Percentiles rank a stretch among this genome's conserved stretches.
Conservation (phyloP, 2,329 filamentous ascomycete species). For the Sarocladium kiliense region DNA sequence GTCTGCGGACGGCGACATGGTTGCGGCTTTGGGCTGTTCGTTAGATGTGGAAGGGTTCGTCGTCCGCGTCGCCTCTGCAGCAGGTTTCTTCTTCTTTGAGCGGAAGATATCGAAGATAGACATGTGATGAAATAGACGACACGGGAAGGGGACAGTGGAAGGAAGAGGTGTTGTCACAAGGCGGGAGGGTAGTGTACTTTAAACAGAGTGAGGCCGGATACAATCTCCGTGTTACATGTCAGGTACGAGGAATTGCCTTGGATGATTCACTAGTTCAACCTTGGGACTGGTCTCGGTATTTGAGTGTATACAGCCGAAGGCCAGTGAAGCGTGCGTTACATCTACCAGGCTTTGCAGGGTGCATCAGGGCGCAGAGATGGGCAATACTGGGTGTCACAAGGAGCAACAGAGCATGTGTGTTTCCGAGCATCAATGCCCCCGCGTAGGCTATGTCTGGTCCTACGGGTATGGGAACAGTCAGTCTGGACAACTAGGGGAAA, state of each 20-base stretch:
- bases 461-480: neutral
- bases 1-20: conserved; percentile 7
- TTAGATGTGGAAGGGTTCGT: neutral
- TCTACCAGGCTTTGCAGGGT: neutral
- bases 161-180: neutral
- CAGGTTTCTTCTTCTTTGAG: neutral
- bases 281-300: neutral
- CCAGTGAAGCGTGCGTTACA: neutral
- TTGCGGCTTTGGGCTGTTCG: neutral
- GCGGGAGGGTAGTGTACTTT: conserved; percentile 2
- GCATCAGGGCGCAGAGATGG: neutral
- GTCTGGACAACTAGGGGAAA: conserved; percentile 6
- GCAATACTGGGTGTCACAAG: conserved; percentile 9
- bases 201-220: neutral
- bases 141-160: neutral
- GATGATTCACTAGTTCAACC: neutral
- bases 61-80: neutral
- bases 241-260: neutral
- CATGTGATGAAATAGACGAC: neutral
- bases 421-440: conserved; percentile 10
- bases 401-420: conserved; percentile 16
- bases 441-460: neutral
- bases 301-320: neutral
- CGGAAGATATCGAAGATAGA: conserved; percentile 4
- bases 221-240: conserved; percentile 1